A percentile compares a stretch with the other conserved stretches of the same genome.
Conservation (phyloP, 2,329 filamentous ascomycete species). For the Cladobotryum protrusum region DNA sequence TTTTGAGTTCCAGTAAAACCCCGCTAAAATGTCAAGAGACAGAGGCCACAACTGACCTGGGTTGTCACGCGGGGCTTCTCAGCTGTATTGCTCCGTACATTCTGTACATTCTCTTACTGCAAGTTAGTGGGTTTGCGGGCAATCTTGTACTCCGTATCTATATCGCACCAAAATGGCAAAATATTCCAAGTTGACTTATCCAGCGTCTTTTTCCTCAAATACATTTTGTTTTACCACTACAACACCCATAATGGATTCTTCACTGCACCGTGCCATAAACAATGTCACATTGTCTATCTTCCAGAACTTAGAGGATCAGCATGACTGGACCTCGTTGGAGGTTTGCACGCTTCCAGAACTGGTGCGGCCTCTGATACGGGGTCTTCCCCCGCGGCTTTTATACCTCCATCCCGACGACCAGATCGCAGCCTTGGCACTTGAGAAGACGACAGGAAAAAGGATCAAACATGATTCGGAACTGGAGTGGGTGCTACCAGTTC, state of each 20-base stretch:
- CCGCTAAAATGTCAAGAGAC: too few species aligned
- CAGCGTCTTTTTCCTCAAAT: too few species aligned
- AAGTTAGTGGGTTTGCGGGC: too few species aligned
- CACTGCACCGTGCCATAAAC: background rate
- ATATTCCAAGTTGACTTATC: too few species aligned
- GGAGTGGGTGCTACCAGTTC: constrained; percentile 74
- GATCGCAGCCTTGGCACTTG: constrained; percentile 60
- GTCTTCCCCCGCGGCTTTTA: constrained; percentile 64
- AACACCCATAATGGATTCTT: background rate
- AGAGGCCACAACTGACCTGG: too few species aligned
- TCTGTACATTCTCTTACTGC: too few species aligned
- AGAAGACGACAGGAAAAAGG: constrained; percentile 40
- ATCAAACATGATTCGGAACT: constrained; percentile 48
- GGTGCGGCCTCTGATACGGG: constrained; percentile 60
- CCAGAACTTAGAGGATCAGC: constrained; percentile 68
- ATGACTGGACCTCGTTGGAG: constrained; percentile 62
- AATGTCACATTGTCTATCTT: constrained; percentile 44
- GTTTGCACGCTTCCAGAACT: constrained; percentile 35
- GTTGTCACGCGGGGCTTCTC: too few species aligned
- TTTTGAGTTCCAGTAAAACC: too few species aligned
- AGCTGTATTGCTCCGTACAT: too few species aligned
- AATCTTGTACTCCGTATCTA: too few species aligned
- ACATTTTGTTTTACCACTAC: too few species aligned
- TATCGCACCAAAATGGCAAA: too few species aligned
- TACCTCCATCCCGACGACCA: constrained; percentile 82